Base-by-base conservation (phyloP, 768 basidiomycete genomes). In the Hygrocybe coccinea region DNA sequence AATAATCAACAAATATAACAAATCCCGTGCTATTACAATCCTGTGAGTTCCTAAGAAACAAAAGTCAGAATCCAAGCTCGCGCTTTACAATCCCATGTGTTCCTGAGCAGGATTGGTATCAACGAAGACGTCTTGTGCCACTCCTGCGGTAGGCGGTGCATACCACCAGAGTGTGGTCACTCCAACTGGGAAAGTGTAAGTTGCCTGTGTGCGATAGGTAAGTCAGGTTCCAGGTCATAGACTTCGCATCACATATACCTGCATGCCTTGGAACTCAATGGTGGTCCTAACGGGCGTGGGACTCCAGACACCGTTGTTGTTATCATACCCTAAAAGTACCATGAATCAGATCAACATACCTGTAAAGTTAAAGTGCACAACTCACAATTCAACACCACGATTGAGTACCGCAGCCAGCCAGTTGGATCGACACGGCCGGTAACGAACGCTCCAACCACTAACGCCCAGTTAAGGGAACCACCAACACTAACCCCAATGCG, bases 171-270 rank as follows among this genome's bases (percentile, higher is more conserved):
- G 62, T 5, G 79, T 81, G 0, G 79, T 79, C 3, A 89, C 82
- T 24, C 88, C 88, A 12, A 89, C 86, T 1, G 87, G 87, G 74
- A 91, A 91, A 2, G 85, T 87, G 65, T 87, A 86, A 1, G 73
- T 79, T 2, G 86, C 88, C 82, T 80, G 50, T 36, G 25, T 29
- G 29, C 29, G 29, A 29, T 8, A n/a, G 29, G 29, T 29, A 15
- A 43, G 9, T 50, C 43, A 49, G 24, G n/a, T 35, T 44, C 33
- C 22, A 15, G n/a, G 21, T 47, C 24, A 24, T 55, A 41, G n/a
- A 36, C 25, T 24, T 19, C 14, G 2, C 36, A 37, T 41, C 15
- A 39, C 2, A 60, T 71, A 66, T 50, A 78, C 84, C 74, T 85
- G 83, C 68, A 72, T 74, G 2, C 79, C 85, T 51, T 78, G 76